These are phyloP conservation scores for Grosmannia clavigera DNA, from an alignment of 2,329 filamentous ascomycete genomes.

Conservation along the genomic window DNA sequence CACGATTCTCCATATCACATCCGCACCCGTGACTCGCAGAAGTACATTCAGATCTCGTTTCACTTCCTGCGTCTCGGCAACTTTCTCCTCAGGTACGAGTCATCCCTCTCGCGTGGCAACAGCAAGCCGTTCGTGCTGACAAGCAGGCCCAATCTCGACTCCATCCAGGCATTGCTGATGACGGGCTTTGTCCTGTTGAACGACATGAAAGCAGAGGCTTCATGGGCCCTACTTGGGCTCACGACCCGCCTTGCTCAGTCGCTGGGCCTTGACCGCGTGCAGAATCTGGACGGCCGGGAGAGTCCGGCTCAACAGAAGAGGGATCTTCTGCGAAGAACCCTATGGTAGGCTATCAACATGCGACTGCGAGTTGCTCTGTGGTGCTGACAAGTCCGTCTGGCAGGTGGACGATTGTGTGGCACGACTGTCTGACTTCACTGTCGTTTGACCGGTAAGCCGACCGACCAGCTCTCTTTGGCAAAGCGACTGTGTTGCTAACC, in stretches of 20 bases:
- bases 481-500: neutral
- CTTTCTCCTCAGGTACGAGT: slow-evolving; percentile 38
- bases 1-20: slow-evolving; percentile 52
- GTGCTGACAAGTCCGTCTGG: neutral
- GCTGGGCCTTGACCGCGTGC: slow-evolving; percentile 44
- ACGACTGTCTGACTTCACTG: slow-evolving; percentile 52
- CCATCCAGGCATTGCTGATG: slow-evolving; percentile 50
- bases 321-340: slow-evolving; percentile 40
- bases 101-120: slow-evolving; percentile 14
- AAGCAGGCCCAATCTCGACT: slow-evolving; percentile 47
- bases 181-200: slow-evolving; percentile 53
- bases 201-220: slow-evolving; percentile 58
- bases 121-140: neutral
- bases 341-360: slow-evolving; percentile 31
- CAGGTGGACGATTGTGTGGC: slow-evolving; percentile 53
- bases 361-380: neutral
- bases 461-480: neutral
- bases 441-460: slow-evolving; percentile 46
- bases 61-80: slow-evolving; percentile 53
- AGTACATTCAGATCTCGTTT: slow-evolving; percentile 51
- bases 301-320: slow-evolving; percentile 34
- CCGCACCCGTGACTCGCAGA: slow-evolving; percentile 45
- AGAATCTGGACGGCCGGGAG: slow-evolving; percentile 32
- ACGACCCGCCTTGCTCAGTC: slow-evolving; percentile 55
- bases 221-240: slow-evolving; percentile 52